A percentile compares a stretch with the other conserved stretches of the same genome.
Conservation (phyloP, 2,329 filamentous ascomycete genomes). For the Claviceps sp. region DNA sequence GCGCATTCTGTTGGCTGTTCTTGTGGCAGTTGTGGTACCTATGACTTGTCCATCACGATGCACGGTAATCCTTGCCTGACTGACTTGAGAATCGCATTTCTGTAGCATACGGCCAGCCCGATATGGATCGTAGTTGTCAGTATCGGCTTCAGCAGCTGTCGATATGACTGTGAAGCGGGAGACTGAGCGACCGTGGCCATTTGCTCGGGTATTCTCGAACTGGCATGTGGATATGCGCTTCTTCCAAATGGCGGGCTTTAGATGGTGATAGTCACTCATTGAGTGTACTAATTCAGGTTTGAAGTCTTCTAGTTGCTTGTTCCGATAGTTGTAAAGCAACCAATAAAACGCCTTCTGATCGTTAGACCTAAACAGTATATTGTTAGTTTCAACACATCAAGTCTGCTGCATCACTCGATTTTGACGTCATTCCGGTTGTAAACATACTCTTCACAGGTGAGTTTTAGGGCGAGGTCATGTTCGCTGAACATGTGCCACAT, state of each 20-base stretch:
- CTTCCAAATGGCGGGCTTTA: constrained; percentile 43
- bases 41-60: constrained; percentile 37
- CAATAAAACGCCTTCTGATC: constrained; percentile 92
- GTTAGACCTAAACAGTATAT: constrained; percentile 46
- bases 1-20: constrained; percentile 20
- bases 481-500: constrained; percentile 82
- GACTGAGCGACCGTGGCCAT: constrained; percentile 37
- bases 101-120: constrained; percentile 47
- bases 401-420: too few relatives aligned
- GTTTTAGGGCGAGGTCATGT: constrained; percentile 52
- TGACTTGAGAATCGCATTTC: constrained; percentile 31
- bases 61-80: constrained; percentile 55
- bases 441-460: constrained; percentile 52
- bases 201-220: constrained; percentile 34
- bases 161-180: constrained; percentile 55
- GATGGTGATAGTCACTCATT: constrained; percentile 80
- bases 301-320: constrained; percentile 80
- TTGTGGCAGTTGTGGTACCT: constrained; percentile 10
- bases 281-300: constrained; percentile 70
- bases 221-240: constrained; percentile 49
- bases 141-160: constrained; percentile 39
- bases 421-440: too few relatives aligned
- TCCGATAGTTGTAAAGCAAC: constrained; percentile 66
- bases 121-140: constrained; percentile 70
- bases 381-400: constrained; percentile 12